Base-by-base conservation (phyloP, 2,329 filamentous ascomycete species). In the Ascochyta viciae-villosae region DNA sequence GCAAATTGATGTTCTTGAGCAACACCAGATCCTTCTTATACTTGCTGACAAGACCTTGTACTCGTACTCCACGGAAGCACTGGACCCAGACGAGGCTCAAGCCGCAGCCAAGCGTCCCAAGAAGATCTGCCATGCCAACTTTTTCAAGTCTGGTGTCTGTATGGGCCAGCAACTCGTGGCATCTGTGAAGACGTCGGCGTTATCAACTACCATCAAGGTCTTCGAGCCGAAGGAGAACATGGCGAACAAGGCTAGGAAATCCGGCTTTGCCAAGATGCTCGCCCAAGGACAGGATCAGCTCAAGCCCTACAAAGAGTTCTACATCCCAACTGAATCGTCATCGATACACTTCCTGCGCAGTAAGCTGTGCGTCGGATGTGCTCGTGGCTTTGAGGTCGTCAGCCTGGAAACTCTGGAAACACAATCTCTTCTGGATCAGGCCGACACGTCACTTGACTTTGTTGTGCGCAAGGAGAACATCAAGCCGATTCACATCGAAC, bases 141-240 rank as follows among this genome's bases (percentile, higher is more conserved):
- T 98, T 81, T 99, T 99, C 87, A 96, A 96, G 78, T 90, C 92
- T 16, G 95, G 95, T 35, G 96, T 97, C 69, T 98, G 95, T 73
- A 84, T 97, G 57, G 93, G 95, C 31, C 87, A 95, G 60, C 95
- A 98, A 73, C 83, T 99, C 50, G 95, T 99, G 27, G 98, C 94
- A 78, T 96, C 92, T 66, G 95, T 98, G 70, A 98, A 96, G 81
- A 96, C 92, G 37, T 94, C 90, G 16, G 91, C 93, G 3, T 81
- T 98, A 29, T 96, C 92, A 48, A 96, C 92, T 13, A 98, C 94
- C 2, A 96, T 99, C 81, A 98, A 98, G 78, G 95, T 98, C n/a
- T 98, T 92, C 77, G 94, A 99, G 78, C 95, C 95, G 1, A 96
- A 96, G 78, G 95, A 98, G 73, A 90, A 92, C 60, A 89, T 96